Conservation (phyloP, 768 basidiomycete species). For the Suillus hirtellus region DNA sequence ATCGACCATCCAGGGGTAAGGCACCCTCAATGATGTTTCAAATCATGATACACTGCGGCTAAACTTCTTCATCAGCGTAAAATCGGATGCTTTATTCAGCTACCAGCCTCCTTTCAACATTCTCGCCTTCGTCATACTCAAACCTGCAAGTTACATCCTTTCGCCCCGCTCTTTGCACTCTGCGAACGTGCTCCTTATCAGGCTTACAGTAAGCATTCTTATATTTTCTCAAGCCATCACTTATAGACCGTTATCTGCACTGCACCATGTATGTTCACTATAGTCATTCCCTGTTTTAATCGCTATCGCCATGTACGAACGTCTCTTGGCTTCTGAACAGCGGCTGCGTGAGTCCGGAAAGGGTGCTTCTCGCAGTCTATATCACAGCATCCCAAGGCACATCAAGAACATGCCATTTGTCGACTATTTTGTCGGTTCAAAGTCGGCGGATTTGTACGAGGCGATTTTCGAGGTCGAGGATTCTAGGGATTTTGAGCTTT, state of each 20-base stretch:
- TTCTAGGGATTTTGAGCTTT: constrained; percentile 46
- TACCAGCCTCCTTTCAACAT: constrained; percentile 92
- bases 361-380: constrained; percentile 54
- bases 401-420: constrained; percentile 74
- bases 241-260: constrained; percentile 8
- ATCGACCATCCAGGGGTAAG: constrained; percentile 83
- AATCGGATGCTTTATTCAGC: constrained; percentile 86
- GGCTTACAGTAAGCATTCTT: constrained; percentile 58
- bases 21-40: not conserved
- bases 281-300: constrained; percentile 79
- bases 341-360: constrained; percentile 52
- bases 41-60: not conserved
- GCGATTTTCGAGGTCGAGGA: constrained; percentile 78
- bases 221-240: not conserved
- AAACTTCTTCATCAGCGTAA: constrained; percentile 56
- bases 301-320: constrained; percentile 77
- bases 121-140: constrained; percentile 75
- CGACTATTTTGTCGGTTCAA: constrained; percentile 74
- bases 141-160: constrained; percentile 74
- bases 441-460: constrained; percentile 66
- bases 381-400: constrained; percentile 65
- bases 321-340: constrained; percentile 56
- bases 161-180: constrained; percentile 80
- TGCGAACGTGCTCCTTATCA: constrained; percentile 84
- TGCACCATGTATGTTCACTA: constrained; percentile 1